phyloP scores from a whole-genome alignment of 2,329 filamentous ascomycete species.

The Xylaria arbuscula region DNA sequence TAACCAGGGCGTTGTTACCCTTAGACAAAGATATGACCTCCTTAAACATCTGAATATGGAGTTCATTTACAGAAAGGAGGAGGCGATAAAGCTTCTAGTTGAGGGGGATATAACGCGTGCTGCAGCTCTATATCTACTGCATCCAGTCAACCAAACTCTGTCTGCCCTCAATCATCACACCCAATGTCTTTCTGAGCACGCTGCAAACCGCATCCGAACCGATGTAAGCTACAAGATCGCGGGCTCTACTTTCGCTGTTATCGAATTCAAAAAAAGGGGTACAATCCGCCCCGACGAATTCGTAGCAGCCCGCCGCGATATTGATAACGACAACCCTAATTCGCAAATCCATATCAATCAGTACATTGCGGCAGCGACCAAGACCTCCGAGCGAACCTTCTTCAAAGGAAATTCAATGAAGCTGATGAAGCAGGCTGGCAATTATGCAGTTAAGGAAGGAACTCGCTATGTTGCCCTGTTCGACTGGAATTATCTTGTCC shows the following conservation, averaged over 20 bases:
- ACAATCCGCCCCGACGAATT: not conserved
- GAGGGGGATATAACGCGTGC: not conserved
- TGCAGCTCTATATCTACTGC: not conserved
- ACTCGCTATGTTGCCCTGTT: not conserved
- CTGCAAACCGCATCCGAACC: not conserved
- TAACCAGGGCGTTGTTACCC: not conserved
- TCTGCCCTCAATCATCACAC: not conserved
- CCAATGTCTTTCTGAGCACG: not conserved
- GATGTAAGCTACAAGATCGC: not conserved
- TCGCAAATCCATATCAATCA: too few species aligned
- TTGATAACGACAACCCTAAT: too few species aligned
- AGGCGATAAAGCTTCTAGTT: not conserved
- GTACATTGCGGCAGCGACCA: too few species aligned
- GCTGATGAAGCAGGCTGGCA: not conserved
- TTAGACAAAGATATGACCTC: not conserved
- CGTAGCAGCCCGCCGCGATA: not conserved
- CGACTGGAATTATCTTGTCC: not conserved
- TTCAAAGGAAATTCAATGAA: not conserved
- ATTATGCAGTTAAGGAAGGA: not conserved
- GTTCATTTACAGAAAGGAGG: not conserved
- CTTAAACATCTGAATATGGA: not conserved
- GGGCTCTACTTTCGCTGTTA: not conserved
- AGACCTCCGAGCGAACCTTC: not conserved
- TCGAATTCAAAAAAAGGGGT: constrained; percentile 1
- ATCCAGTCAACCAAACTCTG: not conserved